These are phyloP conservation scores for Xerocomellus amylosporus DNA, from an alignment of 768 basidiomycete genomes.

Conservation along the genomic window DNA sequence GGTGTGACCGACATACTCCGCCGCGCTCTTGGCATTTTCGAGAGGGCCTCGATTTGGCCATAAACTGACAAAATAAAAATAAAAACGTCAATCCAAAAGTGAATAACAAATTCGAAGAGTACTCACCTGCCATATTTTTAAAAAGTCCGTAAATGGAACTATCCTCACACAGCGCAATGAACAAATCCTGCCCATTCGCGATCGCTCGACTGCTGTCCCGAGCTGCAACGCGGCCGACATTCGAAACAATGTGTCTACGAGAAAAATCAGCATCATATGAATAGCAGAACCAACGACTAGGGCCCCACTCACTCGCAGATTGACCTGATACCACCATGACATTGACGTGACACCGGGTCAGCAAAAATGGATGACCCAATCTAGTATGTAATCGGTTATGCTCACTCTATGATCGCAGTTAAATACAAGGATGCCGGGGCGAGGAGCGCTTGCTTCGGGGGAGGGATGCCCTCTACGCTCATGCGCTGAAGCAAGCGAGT, in stretches of 20 bases:
- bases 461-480: conserved; percentile 48
- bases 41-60: conserved; percentile 70
- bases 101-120: conserved; percentile 18
- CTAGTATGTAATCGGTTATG: conserved; percentile 24
- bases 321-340: conserved; percentile 47
- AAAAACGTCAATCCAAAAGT: conserved; percentile 16
- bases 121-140: conserved; percentile 79
- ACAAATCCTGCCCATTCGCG: conserved; percentile 79
- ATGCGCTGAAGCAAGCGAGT: conserved; percentile 61
- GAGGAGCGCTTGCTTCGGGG: conserved; percentile 52
- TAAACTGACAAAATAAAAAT: conserved; percentile 50
- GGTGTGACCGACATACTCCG: conserved; percentile 70
- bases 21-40: conserved; percentile 53
- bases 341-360: conserved; percentile 24
- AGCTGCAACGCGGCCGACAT: conserved; percentile 79
- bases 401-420: conserved; percentile 91
- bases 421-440: conserved; percentile 86
- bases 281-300: neutral
- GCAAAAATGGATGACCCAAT: conserved; percentile 17
- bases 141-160: conserved; percentile 82
- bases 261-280: conserved; percentile 4
- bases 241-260: conserved; percentile 75
- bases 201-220: conserved; percentile 78
- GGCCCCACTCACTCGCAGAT: conserved; percentile 77
- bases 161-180: conserved; percentile 88